Conservation (phyloP, 441 rosid genomes). For the Pelargonium australe region DNA sequence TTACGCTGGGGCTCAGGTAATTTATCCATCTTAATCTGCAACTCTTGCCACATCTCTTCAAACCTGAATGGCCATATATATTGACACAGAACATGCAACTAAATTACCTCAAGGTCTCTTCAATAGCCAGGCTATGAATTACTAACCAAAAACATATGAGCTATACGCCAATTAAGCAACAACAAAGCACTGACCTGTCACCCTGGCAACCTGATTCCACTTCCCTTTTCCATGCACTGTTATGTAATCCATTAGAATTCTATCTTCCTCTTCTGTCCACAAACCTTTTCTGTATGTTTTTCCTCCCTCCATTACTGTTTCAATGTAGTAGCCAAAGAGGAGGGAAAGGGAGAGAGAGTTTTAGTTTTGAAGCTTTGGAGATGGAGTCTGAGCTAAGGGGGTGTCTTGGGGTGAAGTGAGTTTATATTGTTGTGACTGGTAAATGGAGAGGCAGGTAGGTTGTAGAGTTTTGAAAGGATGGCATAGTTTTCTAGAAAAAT, state of each 20-base stretch:
- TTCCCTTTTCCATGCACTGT: conserved; percentile 50
- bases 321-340: background rate
- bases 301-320: conserved; percentile 24
- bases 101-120: background rate
- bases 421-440: background rate
- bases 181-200: conserved; percentile 31
- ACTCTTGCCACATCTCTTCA: conserved; percentile 61
- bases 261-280: conserved; percentile 65
- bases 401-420: background rate
- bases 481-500: background rate
- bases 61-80: conserved; percentile 25
- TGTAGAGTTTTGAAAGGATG: no score
- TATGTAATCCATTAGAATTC: conserved; percentile 42
- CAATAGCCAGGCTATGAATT: background rate
- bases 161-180: background rate
- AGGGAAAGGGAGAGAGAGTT: background rate
- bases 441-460: background rate
- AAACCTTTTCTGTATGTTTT: conserved; percentile 40
- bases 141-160: no score
- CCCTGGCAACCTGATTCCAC: conserved; percentile 51
- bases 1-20: conserved; percentile 38
- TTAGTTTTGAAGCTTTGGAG: background rate
- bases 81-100: background rate
- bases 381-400: background rate
- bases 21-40: conserved; percentile 50